Evolutionary conservation across 257 asterid species (phyloP), one percentile per base, ranked within the genome.

Genomic region (Forsythia suspensa): DNA sequence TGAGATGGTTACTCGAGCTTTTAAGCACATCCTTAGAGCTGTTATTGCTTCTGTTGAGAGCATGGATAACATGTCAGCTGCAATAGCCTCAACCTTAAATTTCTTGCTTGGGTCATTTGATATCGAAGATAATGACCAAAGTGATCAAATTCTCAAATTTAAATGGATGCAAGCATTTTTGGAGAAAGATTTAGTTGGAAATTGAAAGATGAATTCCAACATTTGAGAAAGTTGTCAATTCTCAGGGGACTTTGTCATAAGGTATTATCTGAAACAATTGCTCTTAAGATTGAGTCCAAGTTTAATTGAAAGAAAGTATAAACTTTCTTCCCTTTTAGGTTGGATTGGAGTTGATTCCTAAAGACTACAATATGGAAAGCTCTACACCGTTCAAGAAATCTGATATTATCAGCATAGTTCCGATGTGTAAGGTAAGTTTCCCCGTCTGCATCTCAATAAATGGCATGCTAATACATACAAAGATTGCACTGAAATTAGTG

Each of bases 1-100:
- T 80, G 99, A 96, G 96, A 96, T 96, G 99, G 90, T 94, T 84
- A 90, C 97, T 59, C 97, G 99, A 80, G 96, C 99, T 80, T 94
- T 85, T 79, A 96, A 96, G 95, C 96, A 94, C 85, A 85, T 89
- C 18, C 79, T 96, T 82, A 96, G 91, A 85, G 96, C 97, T 84
- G 99, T 94, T 63, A 91, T 96, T 89, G 96, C 98, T 72, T 87
- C 97, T 72, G 92, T 90, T 82, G 87, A 86, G 80, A 81, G 84
- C 82, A 81, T 76, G 82, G 87, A 91, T 72, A 76, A 85, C 83
- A 86, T 94, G 83, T 82, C 98, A 41, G 76, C 89, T 61, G 92
- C 94, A 78, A 88, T 96, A 79, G 97, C 97, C 66, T 76, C 95
- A 24, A 38, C 97, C 29, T 86, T 96, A 77, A 96, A 96, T 85